Evolutionary conservation across 2,329 filamentous ascomycete species (phyloP).

Genomic region (Colletotrichum godetiae): DNA sequence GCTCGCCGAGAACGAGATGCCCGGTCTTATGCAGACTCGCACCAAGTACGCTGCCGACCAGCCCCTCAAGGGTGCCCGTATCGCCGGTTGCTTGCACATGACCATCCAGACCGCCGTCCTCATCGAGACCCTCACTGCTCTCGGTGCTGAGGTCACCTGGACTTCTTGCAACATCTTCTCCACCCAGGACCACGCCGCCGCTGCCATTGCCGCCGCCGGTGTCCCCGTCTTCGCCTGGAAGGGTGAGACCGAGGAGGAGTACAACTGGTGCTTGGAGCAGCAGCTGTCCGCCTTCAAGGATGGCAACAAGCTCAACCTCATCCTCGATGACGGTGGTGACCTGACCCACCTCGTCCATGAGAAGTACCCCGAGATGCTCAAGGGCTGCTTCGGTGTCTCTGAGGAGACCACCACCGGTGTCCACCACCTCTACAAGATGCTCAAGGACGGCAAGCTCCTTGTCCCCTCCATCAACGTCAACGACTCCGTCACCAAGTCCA

Average conservation of each 20-base stretch:
- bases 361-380: slow-evolving; percentile 98
- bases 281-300: slow-evolving; percentile 98
- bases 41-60: slow-evolving; percentile 92
- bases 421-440: slow-evolving; percentile 98
- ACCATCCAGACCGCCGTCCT: slow-evolving; percentile 99
- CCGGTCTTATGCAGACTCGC: slow-evolving; percentile 96
- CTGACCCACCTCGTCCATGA: slow-evolving; percentile 94
- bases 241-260: slow-evolving; percentile 99
- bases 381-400: slow-evolving; percentile 97
- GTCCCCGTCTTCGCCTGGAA: slow-evolving; percentile 86
- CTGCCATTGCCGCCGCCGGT: slow-evolving; percentile 93
- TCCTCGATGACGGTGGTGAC: slow-evolving; percentile 98
- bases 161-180: slow-evolving; percentile 99
- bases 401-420: slow-evolving; percentile 99
- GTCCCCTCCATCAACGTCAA: slow-evolving; percentile 99
- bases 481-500: slow-evolving; percentile 99
- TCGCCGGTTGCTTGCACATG: slow-evolving; percentile 99
- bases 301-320: slow-evolving; percentile 95
- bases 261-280: slow-evolving; percentile 99
- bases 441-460: slow-evolving; percentile 89
- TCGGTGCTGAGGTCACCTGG: slow-evolving; percentile 99
- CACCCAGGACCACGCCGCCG: slow-evolving; percentile 97
- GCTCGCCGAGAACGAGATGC: slow-evolving; percentile 96
- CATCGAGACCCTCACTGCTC: slow-evolving; percentile 94
- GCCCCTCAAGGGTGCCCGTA: slow-evolving; percentile 92